Percentiles rank a stretch among this genome's conserved stretches.
Evolutionary conservation across 2,329 filamentous ascomycete genomes (phyloP).

Genomic region (Helicocarpus griseus): DNA sequence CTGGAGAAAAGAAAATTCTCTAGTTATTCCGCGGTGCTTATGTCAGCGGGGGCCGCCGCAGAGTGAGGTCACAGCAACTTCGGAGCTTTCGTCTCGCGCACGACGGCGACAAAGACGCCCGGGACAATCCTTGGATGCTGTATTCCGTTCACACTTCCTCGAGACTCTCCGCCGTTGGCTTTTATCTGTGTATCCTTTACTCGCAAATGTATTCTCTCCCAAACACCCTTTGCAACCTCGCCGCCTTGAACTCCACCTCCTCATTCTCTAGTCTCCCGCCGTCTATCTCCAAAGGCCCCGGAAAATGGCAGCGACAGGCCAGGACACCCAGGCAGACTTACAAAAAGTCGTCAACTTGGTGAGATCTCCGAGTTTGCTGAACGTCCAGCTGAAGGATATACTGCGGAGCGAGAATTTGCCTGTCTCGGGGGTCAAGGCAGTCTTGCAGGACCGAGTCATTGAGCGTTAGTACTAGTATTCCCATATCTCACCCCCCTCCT

Average conservation of each 20-base stretch:
- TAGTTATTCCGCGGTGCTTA: background rate
- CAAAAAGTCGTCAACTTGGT: slow-evolving; percentile 35
- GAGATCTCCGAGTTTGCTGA: slow-evolving; percentile 49
- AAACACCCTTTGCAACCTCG: background rate
- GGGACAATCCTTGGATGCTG: background rate
- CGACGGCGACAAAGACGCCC: background rate
- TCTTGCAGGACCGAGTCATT: slow-evolving; percentile 69
- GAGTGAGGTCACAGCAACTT: background rate
- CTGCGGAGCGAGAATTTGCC: slow-evolving; percentile 64
- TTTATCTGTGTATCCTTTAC: background rate
- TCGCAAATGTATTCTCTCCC: slow-evolving; percentile 1
- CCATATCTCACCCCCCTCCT: slow-evolving; percentile 11
- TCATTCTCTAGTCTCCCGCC: background rate
- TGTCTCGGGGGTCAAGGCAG: slow-evolving; percentile 75
- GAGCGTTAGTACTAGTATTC: slow-evolving; percentile 71
- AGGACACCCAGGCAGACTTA: slow-evolving; percentile 30
- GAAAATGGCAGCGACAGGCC: slow-evolving; percentile 30
- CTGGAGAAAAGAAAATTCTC: background rate
- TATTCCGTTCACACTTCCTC: background rate
- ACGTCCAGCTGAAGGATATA: slow-evolving; percentile 63
- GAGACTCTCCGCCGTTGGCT: background rate
- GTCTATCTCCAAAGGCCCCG: too few species aligned
- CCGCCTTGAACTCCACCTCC: background rate
- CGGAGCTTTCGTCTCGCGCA: background rate
- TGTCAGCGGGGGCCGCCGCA: background rate